Evolutionary conservation across 768 basidiomycete species (phyloP).

Genomic region (Rhizopogon salebrosus): DNA sequence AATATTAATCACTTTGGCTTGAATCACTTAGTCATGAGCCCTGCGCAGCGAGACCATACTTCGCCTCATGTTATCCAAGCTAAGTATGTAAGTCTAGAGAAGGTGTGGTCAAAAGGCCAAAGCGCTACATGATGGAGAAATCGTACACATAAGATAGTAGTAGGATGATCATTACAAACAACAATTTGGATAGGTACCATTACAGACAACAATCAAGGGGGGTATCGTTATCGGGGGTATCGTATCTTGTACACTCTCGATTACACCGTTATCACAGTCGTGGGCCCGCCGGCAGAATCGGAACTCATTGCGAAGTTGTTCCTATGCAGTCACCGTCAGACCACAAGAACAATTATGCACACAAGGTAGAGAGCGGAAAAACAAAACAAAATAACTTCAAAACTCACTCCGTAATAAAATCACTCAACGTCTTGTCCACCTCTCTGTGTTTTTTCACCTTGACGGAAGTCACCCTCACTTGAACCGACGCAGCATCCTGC

Average conservation of each 20-base stretch:
- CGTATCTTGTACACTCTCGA: not conserved
- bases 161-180: too few species aligned
- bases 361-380: not conserved
- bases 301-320: not conserved
- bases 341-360: too few species aligned
- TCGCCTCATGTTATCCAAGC: too few species aligned
- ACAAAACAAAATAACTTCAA: not conserved
- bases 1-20: too few species aligned
- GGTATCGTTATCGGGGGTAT: not conserved
- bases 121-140: too few species aligned
- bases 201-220: not conserved
- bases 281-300: not conserved
- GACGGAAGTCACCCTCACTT: not conserved
- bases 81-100: too few species aligned
- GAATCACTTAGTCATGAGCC: too few species aligned
- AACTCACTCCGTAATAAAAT: not conserved
- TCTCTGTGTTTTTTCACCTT: rapidly evolving
- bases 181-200: not conserved
- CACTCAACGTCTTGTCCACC: not conserved
- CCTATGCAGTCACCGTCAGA: not conserved
- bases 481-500: not conserved
- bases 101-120: too few species aligned
- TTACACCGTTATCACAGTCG: not conserved
- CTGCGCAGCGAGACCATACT: too few species aligned
- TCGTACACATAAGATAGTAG: too few species aligned